phyloP scores from a whole-genome alignment of 176 grass and related monocot genomes.

The Rhynchospora pubera region DNA sequence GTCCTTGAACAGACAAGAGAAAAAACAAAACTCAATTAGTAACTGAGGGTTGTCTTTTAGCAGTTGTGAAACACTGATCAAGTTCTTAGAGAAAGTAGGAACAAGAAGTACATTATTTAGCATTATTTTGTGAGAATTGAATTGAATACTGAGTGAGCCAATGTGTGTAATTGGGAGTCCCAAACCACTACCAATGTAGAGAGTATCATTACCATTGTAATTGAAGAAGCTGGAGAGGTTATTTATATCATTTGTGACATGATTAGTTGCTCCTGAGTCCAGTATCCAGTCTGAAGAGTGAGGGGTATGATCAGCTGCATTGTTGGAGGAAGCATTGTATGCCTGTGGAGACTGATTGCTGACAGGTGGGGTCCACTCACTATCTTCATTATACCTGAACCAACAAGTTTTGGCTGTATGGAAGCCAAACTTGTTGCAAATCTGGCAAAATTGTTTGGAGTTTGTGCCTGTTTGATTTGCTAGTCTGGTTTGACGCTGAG shows the following conservation, averaged over 20 bases:
- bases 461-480: too few relatives aligned
- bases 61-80: background rate
- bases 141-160: background rate
- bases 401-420: too few relatives aligned
- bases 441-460: too few relatives aligned
- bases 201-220: background rate
- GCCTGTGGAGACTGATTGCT: too few relatives aligned
- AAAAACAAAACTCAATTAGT: background rate
- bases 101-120: background rate
- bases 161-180: background rate
- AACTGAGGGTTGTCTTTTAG: background rate
- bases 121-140: background rate
- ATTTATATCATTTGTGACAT: background rate
- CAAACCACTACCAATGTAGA: background rate
- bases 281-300: too few relatives aligned
- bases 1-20: background rate
- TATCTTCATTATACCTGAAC: too few relatives aligned
- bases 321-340: too few relatives aligned
- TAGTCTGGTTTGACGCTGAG: too few relatives aligned
- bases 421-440: too few relatives aligned
- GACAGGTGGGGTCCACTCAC: too few relatives aligned
- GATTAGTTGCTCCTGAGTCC: background rate
- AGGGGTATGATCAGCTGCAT: too few relatives aligned
- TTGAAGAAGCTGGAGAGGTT: background rate
- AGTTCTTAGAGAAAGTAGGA: background rate